Base-by-base conservation (phyloP, 2,329 filamentous ascomycete species). In the Pseudopithomyces maydicus region DNA sequence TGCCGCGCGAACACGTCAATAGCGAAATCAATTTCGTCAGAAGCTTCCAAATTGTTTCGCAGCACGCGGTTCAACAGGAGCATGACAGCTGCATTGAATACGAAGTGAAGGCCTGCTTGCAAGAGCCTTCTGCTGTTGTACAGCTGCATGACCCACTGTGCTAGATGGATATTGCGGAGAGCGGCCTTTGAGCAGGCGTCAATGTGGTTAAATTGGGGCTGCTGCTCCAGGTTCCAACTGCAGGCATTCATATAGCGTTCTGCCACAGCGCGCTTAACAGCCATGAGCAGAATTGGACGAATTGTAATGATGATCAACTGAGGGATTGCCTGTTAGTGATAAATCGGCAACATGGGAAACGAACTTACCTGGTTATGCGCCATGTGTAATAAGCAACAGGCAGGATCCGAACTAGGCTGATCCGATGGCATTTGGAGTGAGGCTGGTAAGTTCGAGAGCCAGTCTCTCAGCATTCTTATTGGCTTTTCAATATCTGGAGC, bases 21-120 rank as follows among this genome's bases (percentile, higher is more conserved):
- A 2, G 66, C 65, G 36, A 68, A 69, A 2, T 58, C 35, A 12
- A 70, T 64, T n/a, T 63, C 63, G 36, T 54, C 38, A 36, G 46
- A 42, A 6, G 41, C 33, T 11, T 41, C 52, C 17, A 19, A 6
- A 3, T 54, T n/a, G 26, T 52, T 29, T 17, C 36, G 47, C 22
- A 64, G 51, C 19, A 71, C 62, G n/a, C 64, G 65, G 47, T 64
- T 54, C 20, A 71, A 56, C 26, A 71, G 57, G 23, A 70, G 52
- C 35, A 70, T 55, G 17, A 71, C 64, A n/a, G 64, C 59, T 20
- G 67, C 67, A 46, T 70, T 69, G 48, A 71, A 71, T 3, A 70
- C 57, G 36, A 67, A 69, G 33, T 71, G 68, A n/a, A 71, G 41
- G 15, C 62, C 62, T 23, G 66, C 61, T 46, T 68, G 66, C 3